Evolutionary conservation across 768 basidiomycete genomes (phyloP), one percentile per base, ranked within the genome.

Genomic region (Roridomyces roridus): DNA sequence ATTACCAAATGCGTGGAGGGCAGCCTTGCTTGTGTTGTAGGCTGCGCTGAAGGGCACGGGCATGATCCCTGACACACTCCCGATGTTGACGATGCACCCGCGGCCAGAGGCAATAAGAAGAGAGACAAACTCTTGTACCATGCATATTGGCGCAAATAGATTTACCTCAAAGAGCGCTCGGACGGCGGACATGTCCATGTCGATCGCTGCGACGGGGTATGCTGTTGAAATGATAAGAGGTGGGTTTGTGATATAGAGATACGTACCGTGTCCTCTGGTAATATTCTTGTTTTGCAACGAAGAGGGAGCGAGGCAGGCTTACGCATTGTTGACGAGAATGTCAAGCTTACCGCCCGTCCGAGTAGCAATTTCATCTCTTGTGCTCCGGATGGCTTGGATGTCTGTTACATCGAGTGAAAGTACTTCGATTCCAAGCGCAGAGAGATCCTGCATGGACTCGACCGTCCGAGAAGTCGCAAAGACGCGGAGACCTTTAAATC

Each of bases 91-190:
- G 25, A 45, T 37, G 43, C 51, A 25, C 7, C 21, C 49, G 17
- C 25, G 25, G 4, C 34, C 42, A 11, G 51, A 52, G 7, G 51
- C 29, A 28, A 45, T 43, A n/a, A n/a, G n/a, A n/a, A n/a, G n/a
- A n/a, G n/a, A n/a, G 40, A 51, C 14, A n/a, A 49, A 49, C 18
- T 49, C 48, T n/a, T 49, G 48, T 7, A 40, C 48, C 48, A 49
- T 49, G 14, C 36, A 39, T 26, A 49, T 39, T 12, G 48, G 48
- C 12, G 36, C 48, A 21, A 49, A 37, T 6, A 49, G 15, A 26
- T 49, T 49, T 15, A 51, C 3, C 21, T 43, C 50, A 18, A 21
- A 51, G 20, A 42, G 50, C 10, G 29, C 41, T 4, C 50, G 41
- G 17, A 43, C 50, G 8, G 39, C 40, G 20, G 50, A 31, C 41